Evolutionary conservation across 805 yeast species (phyloP), one percentile per base, ranked within the genome.

Genomic region (Teunomyces stri): DNA sequence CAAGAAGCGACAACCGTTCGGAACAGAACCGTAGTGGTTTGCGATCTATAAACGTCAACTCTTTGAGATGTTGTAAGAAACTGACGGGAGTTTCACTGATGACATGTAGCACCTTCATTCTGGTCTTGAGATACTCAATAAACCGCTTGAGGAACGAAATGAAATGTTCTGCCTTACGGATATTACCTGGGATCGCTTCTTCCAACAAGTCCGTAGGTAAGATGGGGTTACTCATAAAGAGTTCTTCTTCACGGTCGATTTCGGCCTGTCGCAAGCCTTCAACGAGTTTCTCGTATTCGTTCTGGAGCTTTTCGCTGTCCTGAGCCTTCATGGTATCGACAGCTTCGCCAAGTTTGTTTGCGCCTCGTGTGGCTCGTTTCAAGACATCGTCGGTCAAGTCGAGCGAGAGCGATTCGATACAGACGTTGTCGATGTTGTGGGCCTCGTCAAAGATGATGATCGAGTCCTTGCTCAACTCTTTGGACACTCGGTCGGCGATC

Each of bases 391-490:
- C 96, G 0, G 97, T 94, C 53, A 94, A 70, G 62, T 94, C 98
- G 42, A 94, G 76, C 5, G 97, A 89, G 36, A 94, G 68, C 0
- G 98, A 88, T 66, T 94, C 99, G 48, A 94, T 94, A 72, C 99
- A 94, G 48, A 94, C 99, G 74, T 94, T 94, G 75, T 94, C 99
- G 47, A 94, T 94, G 69, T 94, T 94, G 66, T 94, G 99, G 42
- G 99, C 99, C 71, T 94, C 99, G 70, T 94, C 99, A 62, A 94
- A 94, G 34, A 94, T 95, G 51, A 94, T 87, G 50, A 94, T 94
- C 46, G 95, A 80, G 60, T 94, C 98, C 55, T 90, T 89, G 15
- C 96, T 87, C 43, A 94, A 78, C 61, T 94, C 98, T 52, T 78
- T 81, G 4, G 97, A 90, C 16, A 94, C 99, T 51, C 99, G 75